A percentile compares a stretch with the other conserved stretches of the same genome.
Evolutionary conservation across 768 basidiomycete genomes (phyloP).

Genomic region (Dioszegia crocea): DNA sequence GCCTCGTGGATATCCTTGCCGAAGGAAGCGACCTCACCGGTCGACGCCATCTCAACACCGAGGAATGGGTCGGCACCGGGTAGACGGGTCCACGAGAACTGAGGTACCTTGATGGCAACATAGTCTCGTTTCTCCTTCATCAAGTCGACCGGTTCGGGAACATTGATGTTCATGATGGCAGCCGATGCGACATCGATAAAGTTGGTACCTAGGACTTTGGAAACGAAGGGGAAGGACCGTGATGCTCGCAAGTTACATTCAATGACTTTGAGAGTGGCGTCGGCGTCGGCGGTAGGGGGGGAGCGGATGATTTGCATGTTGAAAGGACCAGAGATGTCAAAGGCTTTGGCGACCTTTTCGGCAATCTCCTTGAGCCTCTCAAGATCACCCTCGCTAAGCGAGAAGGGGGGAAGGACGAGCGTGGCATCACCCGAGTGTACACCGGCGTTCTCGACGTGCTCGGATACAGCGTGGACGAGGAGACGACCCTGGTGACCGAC

Average conservation of each 20-base stretch:
- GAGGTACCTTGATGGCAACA: constrained; percentile 92
- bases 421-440: constrained; percentile 99
- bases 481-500: constrained; percentile 90
- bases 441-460: constrained; percentile 97
- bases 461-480: constrained; percentile 90
- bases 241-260: constrained; percentile 98
- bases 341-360: constrained; percentile 87
- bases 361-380: constrained; percentile 86
- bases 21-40: constrained; percentile 95
- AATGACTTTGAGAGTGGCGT: constrained; percentile 84
- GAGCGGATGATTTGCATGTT: constrained; percentile 99
- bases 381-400: constrained; percentile 70
- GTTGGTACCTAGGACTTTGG: constrained; percentile 94
- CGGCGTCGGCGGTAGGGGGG: constrained; percentile 56
- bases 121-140: constrained; percentile 88
- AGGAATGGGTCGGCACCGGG: constrained; percentile 96
- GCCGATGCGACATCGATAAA: constrained; percentile 80
- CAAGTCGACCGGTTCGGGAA: constrained; percentile 84
- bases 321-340: constrained; percentile 95
- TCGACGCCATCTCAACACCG: constrained; percentile 97
- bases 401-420: constrained; percentile 90
- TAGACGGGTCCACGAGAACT: constrained; percentile 96
- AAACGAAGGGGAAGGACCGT: constrained; percentile 98
- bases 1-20: constrained; percentile 91
- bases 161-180: constrained; percentile 59